Conservation (phyloP, 2,329 filamentous ascomycete genomes). For the Podosphaera xanthii region DNA sequence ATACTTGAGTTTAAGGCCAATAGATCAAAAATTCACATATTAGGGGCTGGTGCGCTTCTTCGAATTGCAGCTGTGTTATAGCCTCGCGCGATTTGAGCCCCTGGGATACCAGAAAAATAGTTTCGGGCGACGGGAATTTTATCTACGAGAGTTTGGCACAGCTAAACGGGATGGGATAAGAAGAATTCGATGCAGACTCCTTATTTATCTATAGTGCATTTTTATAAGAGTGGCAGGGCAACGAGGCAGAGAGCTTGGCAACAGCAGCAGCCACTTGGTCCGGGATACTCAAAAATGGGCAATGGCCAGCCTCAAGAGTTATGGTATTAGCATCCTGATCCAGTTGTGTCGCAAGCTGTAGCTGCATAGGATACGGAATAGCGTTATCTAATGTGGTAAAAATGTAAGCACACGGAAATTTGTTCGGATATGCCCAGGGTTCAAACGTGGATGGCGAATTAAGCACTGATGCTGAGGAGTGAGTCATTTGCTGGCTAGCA, state of each 20-base stretch:
- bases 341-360: conserved; percentile 5
- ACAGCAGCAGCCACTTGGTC: conserved; percentile 6
- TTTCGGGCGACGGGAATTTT: too few species aligned
- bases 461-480: conserved; percentile 5
- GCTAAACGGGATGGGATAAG: too few species aligned
- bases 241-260: not conserved
- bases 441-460: conserved; percentile 6
- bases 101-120: too few species aligned
- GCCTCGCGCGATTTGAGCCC: too few species aligned
- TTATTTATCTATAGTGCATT: not conserved
- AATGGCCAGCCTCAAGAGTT: conserved; percentile 6
- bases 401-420: conserved; percentile 7
- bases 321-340: conserved; percentile 4
- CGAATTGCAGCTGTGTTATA: too few species aligned
- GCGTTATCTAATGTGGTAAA: conserved; percentile 7
- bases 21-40: too few species aligned
- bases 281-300: conserved; percentile 6
- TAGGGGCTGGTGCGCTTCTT: too few species aligned
- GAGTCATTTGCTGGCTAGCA: conserved; percentile 1
- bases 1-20: too few species aligned
- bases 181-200: not conserved
- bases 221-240: too few species aligned
- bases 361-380: conserved; percentile 4
- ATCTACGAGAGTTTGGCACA: too few species aligned
- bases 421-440: conserved; percentile 5